Percentiles rank a stretch among this genome's conserved stretches.
Evolutionary conservation across 78 protist species (phyloP).

Genomic region (Speleostelium caveatum): DNA sequence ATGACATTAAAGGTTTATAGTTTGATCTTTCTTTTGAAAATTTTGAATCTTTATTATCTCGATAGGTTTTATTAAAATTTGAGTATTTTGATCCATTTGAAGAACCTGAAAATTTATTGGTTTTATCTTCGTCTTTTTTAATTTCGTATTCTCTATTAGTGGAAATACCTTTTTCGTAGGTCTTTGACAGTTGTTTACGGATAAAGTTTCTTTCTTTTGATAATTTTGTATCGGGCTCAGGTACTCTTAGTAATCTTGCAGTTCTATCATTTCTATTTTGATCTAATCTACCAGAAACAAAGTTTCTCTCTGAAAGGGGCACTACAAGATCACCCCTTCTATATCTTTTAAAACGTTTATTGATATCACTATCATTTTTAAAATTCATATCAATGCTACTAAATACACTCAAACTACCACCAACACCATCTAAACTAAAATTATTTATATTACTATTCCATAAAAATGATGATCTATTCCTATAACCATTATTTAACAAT

Average conservation of each 20-base stretch:
- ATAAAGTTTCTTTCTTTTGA: neutral
- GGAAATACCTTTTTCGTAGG: no score
- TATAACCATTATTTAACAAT: neutral
- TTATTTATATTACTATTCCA: neutral
- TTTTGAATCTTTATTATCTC: neutral
- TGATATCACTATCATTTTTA: no score
- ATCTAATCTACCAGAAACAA: no score
- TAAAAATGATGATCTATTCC: neutral
- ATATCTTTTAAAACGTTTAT: neutral
- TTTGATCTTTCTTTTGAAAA: neutral
- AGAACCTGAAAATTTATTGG: no score
- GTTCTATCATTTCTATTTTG: neutral
- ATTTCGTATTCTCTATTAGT: no score
- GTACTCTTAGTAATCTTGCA: neutral
- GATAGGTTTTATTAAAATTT: neutral
- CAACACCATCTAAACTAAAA: neutral
- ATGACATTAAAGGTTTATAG: neutral
- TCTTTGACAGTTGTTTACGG: no score
- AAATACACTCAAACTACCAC: neutral
- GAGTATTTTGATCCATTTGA: neutral
- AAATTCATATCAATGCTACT: neutral
- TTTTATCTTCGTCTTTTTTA: no score
- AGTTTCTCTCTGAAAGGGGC: neutral
- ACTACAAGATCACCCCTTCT: neutral
- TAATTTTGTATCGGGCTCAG: neutral